These are phyloP conservation scores for Wickerhamomyces xylosicus DNA, from an alignment of 805 yeast species.

Conservation along the genomic window DNA sequence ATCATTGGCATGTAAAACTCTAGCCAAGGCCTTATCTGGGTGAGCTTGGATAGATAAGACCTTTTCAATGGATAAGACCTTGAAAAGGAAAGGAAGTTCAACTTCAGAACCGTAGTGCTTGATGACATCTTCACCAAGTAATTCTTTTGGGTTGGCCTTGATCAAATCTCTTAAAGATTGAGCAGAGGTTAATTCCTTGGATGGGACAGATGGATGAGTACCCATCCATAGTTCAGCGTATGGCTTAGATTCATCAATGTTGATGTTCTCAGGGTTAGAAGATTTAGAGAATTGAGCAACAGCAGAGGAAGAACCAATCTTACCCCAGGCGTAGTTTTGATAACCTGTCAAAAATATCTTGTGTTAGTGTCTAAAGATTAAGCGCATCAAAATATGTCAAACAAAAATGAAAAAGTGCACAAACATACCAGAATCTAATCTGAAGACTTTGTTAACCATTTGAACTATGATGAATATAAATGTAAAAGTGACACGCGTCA, in stretches of 20 bases:
- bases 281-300: conserved; percentile 81
- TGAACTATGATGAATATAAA: neutral
- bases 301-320: conserved; percentile 72
- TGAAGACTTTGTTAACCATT: conserved; percentile 26
- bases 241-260: conserved; percentile 66
- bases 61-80: conserved; percentile 86
- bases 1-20: conserved; percentile 64
- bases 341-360: conserved; percentile 30
- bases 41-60: conserved; percentile 96
- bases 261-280: conserved; percentile 46
- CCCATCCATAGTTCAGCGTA: conserved; percentile 99
- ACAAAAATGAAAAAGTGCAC: neutral
- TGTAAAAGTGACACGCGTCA: too few relatives aligned
- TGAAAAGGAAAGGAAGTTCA: conserved; percentile 86
- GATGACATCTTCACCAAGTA: conserved; percentile 50
- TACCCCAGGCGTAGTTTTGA: conserved; percentile 85
- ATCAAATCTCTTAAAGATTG: conserved; percentile 60
- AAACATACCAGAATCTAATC: conserved; percentile 29
- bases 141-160: conserved; percentile 41
- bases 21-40: conserved; percentile 84
- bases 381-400: neutral
- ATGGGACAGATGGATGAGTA: conserved; percentile 89
- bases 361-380: neutral
- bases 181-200: conserved; percentile 42
- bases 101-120: conserved; percentile 54